phyloP scores from a whole-genome alignment of 495 filamentous ascomycete species.

The Penicillium coprophilum region DNA sequence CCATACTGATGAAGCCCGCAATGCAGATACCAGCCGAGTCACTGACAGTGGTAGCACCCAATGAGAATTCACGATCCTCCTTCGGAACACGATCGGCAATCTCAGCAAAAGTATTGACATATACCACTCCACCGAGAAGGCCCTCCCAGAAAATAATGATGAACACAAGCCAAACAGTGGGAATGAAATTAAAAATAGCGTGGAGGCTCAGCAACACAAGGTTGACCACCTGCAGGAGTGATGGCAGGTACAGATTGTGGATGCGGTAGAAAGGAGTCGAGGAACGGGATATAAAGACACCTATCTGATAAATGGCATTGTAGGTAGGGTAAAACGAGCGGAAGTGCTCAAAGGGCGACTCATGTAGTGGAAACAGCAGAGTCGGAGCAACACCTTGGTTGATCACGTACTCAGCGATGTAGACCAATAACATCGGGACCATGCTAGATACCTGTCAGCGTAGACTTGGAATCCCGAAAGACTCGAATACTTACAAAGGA shows the following conservation, averaged over 20 bases:
- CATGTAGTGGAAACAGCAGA: constrained; percentile 75
- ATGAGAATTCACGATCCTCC: constrained; percentile 83
- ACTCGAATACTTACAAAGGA: constrained; percentile 56
- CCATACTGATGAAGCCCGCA: constrained; percentile 81
- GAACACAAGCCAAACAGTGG: constrained; percentile 80
- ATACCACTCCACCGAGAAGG: constrained; percentile 83
- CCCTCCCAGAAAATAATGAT: constrained; percentile 93
- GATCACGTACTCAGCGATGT: constrained; percentile 93
- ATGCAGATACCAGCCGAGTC: constrained; percentile 90
- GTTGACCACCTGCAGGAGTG: constrained; percentile 80
- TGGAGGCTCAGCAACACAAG: constrained; percentile 72
- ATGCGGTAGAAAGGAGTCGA: constrained; percentile 84
- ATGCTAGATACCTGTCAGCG: constrained; percentile 58
- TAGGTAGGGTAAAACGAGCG: constrained; percentile 94
- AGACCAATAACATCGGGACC: constrained; percentile 88
- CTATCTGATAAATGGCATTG: constrained; percentile 86
- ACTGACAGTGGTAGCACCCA: constrained; percentile 87
- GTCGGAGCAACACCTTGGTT: constrained; percentile 91
- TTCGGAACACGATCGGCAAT: constrained; percentile 75
- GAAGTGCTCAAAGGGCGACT: constrained; percentile 75
- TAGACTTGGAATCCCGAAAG: not conserved
- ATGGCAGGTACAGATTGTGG: constrained; percentile 76
- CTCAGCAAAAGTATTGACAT: constrained; percentile 93
- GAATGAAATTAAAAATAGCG: constrained; percentile 73
- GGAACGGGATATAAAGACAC: constrained; percentile 91